Percentiles rank a stretch among this genome's conserved stretches.
Evolutionary conservation across 2,329 filamentous ascomycete species (phyloP).

Genomic region (Thielaviopsis punctulata): DNA sequence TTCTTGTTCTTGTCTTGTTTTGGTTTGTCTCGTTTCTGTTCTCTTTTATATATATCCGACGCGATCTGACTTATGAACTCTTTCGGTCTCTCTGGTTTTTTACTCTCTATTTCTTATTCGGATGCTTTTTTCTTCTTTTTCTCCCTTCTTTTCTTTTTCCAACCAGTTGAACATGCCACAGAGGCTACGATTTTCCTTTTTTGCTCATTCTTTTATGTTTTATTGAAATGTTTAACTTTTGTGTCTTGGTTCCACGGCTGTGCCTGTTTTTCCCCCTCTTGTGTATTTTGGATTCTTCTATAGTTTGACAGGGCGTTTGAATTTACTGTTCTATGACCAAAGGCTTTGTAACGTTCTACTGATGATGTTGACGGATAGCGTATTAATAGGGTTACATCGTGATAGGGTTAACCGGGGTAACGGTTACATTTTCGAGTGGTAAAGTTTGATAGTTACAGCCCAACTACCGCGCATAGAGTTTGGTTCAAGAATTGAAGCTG

Average conservation of each 20-base stretch:
- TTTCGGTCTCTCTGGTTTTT: neutral
- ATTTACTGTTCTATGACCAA: no score
- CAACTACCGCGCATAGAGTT: no score
- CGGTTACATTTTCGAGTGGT: no score
- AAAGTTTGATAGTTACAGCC: no score
- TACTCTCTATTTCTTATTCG: neutral
- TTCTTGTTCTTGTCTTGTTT: slow-evolving; percentile 8
- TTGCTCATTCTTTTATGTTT: neutral
- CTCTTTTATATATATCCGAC: neutral
- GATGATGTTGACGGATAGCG: no score
- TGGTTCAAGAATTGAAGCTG: no score
- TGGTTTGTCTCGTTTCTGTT: neutral
- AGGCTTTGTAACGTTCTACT: no score
- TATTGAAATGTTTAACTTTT: neutral
- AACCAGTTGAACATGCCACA: neutral
- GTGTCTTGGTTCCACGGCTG: neutral
- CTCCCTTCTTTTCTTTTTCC: neutral
- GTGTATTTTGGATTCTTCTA: neutral
- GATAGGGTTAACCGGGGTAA: no score
- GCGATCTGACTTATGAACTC: neutral
- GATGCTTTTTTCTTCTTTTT: neutral
- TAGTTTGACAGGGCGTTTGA: no score
- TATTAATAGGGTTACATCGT: no score
- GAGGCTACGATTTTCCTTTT: neutral
- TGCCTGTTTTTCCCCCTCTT: neutral